Conservation (phyloP, 371 early-diverging fungal genomes). For the Zopfochytrium polystomum region DNA sequence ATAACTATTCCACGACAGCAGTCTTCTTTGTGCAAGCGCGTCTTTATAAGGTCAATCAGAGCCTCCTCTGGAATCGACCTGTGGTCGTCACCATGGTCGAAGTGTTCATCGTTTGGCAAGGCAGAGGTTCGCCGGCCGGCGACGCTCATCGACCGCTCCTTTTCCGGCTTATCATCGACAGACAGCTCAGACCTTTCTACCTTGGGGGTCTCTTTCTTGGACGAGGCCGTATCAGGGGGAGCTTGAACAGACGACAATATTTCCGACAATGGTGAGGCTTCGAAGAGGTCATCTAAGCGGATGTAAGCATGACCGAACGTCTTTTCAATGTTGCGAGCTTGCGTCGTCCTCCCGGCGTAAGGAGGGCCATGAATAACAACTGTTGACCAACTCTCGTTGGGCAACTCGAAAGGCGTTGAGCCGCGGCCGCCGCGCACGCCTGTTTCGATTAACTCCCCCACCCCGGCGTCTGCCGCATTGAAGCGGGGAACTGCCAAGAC, state of each 20-base stretch:
- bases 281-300: too few species aligned
- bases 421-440: background rate
- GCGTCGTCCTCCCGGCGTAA: slow-evolving; percentile 46
- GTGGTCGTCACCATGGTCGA: slow-evolving; percentile 5
- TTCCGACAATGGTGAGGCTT: too few species aligned
- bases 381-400: slow-evolving; percentile 16
- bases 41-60: slow-evolving; percentile 36
- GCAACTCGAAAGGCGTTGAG: background rate
- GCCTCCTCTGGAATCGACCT: slow-evolving; percentile 37
- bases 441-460: slow-evolving; percentile 37
- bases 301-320: slow-evolving; percentile 26
- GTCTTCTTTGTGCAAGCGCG: slow-evolving; percentile 35
- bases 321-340: slow-evolving; percentile 34
- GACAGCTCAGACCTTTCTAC: background rate
- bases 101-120: slow-evolving; percentile 18
- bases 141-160: slow-evolving; percentile 13
- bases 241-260: background rate
- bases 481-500: background rate
- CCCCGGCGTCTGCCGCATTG: slow-evolving; percentile 9
- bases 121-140: background rate
- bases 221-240: background rate
- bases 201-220: background rate
- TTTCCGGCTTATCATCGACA: slow-evolving; percentile 4
- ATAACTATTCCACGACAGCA: slow-evolving; percentile 44
- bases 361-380: slow-evolving; percentile 59